phyloP scores from a whole-genome alignment of 2,329 filamentous ascomycete genomes.

The Penicillium sumatraense region DNA sequence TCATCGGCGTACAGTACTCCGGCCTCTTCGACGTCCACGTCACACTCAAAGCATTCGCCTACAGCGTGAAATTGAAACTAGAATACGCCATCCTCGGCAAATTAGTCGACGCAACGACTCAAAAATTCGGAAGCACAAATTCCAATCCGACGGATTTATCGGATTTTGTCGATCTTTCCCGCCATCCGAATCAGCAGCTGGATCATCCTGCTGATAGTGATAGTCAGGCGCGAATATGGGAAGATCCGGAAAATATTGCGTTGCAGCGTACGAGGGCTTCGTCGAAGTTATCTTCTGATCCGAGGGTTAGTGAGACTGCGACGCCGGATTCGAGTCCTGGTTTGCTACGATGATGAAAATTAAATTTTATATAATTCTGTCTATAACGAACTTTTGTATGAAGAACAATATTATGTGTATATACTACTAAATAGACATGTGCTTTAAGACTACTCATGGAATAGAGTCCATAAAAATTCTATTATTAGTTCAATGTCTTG shows the following conservation, averaged over 20 bases:
- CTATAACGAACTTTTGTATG: background rate
- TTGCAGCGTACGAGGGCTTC: constrained; percentile 1
- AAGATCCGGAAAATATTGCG: constrained; percentile 6
- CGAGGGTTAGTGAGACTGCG: background rate
- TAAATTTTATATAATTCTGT: constrained; percentile 9
- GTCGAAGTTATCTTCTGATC: constrained; percentile 21
- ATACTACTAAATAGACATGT: background rate
- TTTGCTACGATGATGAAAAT: constrained; percentile 12
- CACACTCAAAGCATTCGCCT: constrained; percentile 49
- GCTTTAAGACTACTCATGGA: no score
- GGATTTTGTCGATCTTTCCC: constrained; percentile 30
- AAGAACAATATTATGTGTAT: background rate
- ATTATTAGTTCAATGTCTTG: no score
- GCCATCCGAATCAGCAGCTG: constrained; percentile 10
- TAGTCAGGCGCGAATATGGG: constrained; percentile 14
- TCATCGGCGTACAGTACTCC: constrained; percentile 48
- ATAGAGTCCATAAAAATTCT: no score
- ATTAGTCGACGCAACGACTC: constrained; percentile 35
- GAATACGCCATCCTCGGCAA: constrained; percentile 52
- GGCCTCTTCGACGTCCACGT: constrained; percentile 50
- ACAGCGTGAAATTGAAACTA: constrained; percentile 54
- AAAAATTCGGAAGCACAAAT: constrained; percentile 13
- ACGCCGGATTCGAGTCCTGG: constrained; percentile 11
- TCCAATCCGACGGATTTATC: constrained; percentile 27
- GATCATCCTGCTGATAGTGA: constrained; percentile 21